A percentile compares a stretch with the other conserved stretches of the same genome.
phyloP scores from a whole-genome alignment of 352 stramenopile species.

The Phytophthora sp. region DNA sequence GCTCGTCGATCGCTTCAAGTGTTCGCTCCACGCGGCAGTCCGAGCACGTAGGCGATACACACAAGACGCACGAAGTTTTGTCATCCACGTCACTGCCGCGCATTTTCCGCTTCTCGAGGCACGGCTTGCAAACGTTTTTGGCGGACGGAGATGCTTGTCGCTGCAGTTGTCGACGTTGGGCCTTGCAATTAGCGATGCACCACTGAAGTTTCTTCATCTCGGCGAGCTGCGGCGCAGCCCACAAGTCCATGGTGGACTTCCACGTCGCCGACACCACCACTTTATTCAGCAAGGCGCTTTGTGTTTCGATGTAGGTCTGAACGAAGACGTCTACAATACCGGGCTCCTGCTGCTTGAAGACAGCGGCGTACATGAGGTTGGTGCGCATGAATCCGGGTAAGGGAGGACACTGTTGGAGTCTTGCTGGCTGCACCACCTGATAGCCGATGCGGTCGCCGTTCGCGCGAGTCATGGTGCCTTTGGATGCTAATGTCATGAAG shows the following conservation, averaged over 20 bases:
- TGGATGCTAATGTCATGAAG: constrained; percentile 37
- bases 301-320: constrained; percentile 30
- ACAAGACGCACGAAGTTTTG: constrained; percentile 24
- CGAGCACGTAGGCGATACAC: constrained; percentile 26
- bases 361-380: constrained; percentile 24
- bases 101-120: constrained; percentile 23
- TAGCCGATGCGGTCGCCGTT: constrained; percentile 49
- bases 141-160: constrained; percentile 19
- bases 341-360: constrained; percentile 31
- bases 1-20: constrained; percentile 24
- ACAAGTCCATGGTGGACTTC: constrained; percentile 26
- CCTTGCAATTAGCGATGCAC: constrained; percentile 28
- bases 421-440: constrained; percentile 54
- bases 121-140: constrained; percentile 21
- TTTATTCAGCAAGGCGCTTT: constrained; percentile 23
- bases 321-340: constrained; percentile 35
- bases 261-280: constrained; percentile 27
- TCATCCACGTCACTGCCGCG: constrained; percentile 16
- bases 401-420: constrained; percentile 22
- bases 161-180: constrained; percentile 24
- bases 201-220: constrained; percentile 42
- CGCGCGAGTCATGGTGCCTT: constrained; percentile 30
- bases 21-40: constrained; percentile 29
- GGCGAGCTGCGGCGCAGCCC: constrained; percentile 21
- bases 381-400: constrained; percentile 32